Evolutionary conservation across 805 yeast species (phyloP), one percentile per base, ranked within the genome.

Genomic region (Saccharomyces mikatae): DNA sequence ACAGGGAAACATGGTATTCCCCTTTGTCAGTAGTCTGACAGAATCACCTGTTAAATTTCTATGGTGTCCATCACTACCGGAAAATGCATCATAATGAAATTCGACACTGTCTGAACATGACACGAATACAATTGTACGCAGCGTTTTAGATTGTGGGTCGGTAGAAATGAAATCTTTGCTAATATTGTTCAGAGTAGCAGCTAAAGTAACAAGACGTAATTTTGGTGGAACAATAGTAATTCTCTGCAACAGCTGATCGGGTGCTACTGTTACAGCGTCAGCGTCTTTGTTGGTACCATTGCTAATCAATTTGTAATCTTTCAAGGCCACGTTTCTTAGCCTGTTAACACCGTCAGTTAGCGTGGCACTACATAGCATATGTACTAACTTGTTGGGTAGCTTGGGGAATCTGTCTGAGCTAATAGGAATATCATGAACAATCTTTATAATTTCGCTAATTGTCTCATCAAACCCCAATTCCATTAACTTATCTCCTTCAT

Each of bases 71-170:
- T 76, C 79, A 54, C 85, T 76, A 1, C 67, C 55, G 1, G 74
- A 78, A 60, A 95, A 82, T 0, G 83, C 86, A 48, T 81, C 79
- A 69, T 83, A 89, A 71, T 94, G 97, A 74, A 87, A 94, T 61
- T 94, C 91, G 24, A 95, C 98, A n/a, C 96, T 87, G 67, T 92
- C 98, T 0, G 98, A 83, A 73, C 99, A 92, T 13, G 97, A 87
- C 59, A 91, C 79, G 69, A 94, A 94, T 0, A 94, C 89, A 67
- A 94, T 84, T 0, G 89, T 82, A 58, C 87, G 79, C 1, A 80
- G 67, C 0, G 75, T 70, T 24, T 55, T 61, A 4, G 58, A 56
- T 1, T 56, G 54, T n/a, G 54, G 50, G 21, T 46, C 52, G 14
- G 52, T 50, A 24, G 54, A 28, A 3, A 67, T 59, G 10, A 69